A percentile compares a stretch with the other conserved stretches of the same genome.
Evolutionary conservation across 106 monocot genomes (phyloP).

Genomic region (Apostasia ramifera): DNA sequence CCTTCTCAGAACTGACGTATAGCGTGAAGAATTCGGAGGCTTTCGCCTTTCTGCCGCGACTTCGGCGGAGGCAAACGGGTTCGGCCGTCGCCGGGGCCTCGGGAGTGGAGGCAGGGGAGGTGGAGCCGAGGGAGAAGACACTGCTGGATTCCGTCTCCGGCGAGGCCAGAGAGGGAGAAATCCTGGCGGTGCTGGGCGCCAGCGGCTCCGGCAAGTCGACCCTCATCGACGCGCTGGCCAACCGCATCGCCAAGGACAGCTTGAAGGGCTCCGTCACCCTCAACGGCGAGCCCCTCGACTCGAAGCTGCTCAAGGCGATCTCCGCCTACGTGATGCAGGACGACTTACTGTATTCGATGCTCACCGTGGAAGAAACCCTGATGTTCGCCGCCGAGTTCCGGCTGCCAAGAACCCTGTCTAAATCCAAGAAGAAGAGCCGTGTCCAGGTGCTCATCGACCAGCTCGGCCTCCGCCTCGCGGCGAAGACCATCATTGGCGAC

Average conservation of each 20-base stretch:
- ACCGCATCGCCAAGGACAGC: constrained; percentile 51
- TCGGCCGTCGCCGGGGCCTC: not conserved
- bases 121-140: constrained; percentile 19
- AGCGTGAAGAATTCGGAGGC: constrained; percentile 38
- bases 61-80: not conserved
- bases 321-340: constrained; percentile 85
- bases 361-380: constrained; percentile 84
- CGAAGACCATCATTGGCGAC: constrained; percentile 72
- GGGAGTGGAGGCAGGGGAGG: no score
- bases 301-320: constrained; percentile 48
- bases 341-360: constrained; percentile 79
- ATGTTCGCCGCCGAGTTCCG: constrained; percentile 84
- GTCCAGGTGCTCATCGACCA: constrained; percentile 68
- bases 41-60: constrained; percentile 17
- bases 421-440: constrained; percentile 47
- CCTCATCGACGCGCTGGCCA: constrained; percentile 88
- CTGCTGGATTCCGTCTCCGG: constrained; percentile 70
- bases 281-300: constrained; percentile 53
- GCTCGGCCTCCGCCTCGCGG: constrained; percentile 54
- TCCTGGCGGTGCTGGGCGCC: constrained; percentile 78
- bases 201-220: constrained; percentile 87
- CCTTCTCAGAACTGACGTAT: constrained; percentile 75
- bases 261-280: constrained; percentile 53
- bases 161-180: constrained; percentile 79
- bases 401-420: constrained; percentile 51